phyloP scores from a whole-genome alignment of 495 filamentous ascomycete species.

The Xylaria cubensis region DNA sequence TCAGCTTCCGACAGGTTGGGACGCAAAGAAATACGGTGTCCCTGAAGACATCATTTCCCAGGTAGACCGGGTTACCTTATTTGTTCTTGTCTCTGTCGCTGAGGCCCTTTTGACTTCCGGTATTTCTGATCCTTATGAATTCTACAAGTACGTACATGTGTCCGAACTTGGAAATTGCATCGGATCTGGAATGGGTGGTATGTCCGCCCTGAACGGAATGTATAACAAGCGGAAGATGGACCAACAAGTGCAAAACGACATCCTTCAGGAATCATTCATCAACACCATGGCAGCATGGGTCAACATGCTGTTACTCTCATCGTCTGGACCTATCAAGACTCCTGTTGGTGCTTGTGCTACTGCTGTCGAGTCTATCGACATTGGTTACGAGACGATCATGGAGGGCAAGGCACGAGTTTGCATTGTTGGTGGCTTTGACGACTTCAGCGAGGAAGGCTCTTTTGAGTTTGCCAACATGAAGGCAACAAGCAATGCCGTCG shows the following conservation, averaged over 20 bases:
- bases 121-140: slow-evolving; percentile 99
- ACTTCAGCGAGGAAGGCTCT: slow-evolving; percentile 98
- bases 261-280: slow-evolving; percentile 99
- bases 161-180: slow-evolving; percentile 98
- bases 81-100: slow-evolving; percentile 89
- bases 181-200: slow-evolving; percentile 96
- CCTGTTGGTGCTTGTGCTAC: slow-evolving; percentile 98
- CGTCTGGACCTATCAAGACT: slow-evolving; percentile 97
- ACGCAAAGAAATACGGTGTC: slow-evolving; percentile 92
- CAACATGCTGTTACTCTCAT: slow-evolving; percentile 97
- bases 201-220: slow-evolving; percentile 91
- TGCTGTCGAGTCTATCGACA: slow-evolving; percentile 95
- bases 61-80: slow-evolving; percentile 95
- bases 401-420: slow-evolving; percentile 97
- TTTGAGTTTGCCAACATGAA: slow-evolving; percentile 99
- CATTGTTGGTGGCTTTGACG: slow-evolving; percentile 98
- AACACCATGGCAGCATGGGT: slow-evolving; percentile 99
- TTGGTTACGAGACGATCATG: slow-evolving; percentile 96
- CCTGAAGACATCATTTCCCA: slow-evolving; percentile 97
- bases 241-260: slow-evolving; percentile 98
- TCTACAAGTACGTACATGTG: slow-evolving; percentile 99
- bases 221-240: slow-evolving; percentile 97
- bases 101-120: slow-evolving; percentile 89
- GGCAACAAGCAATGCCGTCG: slow-evolving; percentile 94
- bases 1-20: slow-evolving; percentile 96